Evolutionary conservation across 1,139 yeast species (phyloP).

Genomic region (Zygoascus meyerae): DNA sequence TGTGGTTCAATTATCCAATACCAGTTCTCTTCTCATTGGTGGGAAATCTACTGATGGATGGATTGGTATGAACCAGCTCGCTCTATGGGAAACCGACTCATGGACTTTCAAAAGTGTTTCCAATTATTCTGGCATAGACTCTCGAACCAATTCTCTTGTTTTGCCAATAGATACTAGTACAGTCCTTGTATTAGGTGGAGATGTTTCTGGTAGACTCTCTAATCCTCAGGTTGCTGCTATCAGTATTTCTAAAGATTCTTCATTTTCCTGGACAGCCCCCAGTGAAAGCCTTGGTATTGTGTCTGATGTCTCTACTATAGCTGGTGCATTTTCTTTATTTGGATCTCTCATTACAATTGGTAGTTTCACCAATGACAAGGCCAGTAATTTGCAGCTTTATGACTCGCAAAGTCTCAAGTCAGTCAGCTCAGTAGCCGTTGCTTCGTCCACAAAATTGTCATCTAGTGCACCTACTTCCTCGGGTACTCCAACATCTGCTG

Average conservation of each 20-base stretch:
- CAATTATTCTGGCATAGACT: constrained; percentile 36
- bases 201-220: constrained; percentile 35
- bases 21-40: constrained; percentile 40
- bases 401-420: constrained; percentile 5
- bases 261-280: constrained; percentile 43
- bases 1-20: constrained; percentile 20
- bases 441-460: background rate
- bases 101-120: constrained; percentile 48
- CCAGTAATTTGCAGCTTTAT: constrained; percentile 1
- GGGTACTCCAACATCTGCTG: constrained; percentile 15
- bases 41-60: constrained; percentile 51
- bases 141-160: constrained; percentile 44
- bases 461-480: constrained; percentile 1
- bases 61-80: constrained; percentile 57
- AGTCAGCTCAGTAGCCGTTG: background rate
- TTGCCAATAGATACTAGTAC: constrained; percentile 35
- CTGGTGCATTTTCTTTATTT: constrained; percentile 40
- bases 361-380: background rate
- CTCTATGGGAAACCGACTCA: constrained; percentile 52
- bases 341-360: constrained; percentile 36
- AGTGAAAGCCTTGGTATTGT: background rate
- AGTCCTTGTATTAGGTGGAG: constrained; percentile 38
- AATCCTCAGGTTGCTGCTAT: constrained; percentile 42
- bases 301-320: constrained; percentile 13
- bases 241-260: constrained; percentile 30